Evolutionary conservation across 805 yeast species (phyloP).

Genomic region (Sugiyamaella lignohabitans): DNA sequence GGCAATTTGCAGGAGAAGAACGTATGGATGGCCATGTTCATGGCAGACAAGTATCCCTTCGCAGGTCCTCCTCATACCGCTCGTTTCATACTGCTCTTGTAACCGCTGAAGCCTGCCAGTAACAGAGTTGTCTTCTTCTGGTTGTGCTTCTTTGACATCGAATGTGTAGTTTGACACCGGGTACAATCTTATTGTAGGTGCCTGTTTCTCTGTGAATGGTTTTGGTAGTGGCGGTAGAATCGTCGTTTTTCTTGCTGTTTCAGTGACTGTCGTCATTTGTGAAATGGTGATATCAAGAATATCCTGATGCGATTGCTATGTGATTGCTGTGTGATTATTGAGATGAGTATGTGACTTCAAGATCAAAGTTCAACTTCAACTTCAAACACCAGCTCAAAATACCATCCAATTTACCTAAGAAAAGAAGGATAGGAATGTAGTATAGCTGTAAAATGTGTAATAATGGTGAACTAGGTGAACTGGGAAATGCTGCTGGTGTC

Average conservation of each 20-base stretch:
- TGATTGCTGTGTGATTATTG: too few species aligned
- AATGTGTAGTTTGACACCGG: slow-evolving; percentile 31
- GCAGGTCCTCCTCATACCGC: slow-evolving; percentile 29
- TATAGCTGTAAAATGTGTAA: too few species aligned
- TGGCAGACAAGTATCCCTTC: slow-evolving; percentile 30
- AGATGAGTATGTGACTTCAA: too few species aligned
- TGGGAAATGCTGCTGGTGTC: too few species aligned
- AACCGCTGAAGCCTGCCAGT: slow-evolving; percentile 25
- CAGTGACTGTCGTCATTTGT: slow-evolving; percentile 36
- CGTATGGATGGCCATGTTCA: slow-evolving; percentile 32
- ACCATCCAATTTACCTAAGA: too few species aligned
- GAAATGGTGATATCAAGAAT: too few species aligned
- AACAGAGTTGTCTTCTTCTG: slow-evolving; percentile 28
- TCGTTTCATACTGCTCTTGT: slow-evolving; percentile 26
- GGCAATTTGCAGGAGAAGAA: slow-evolving; percentile 27
- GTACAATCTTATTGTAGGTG: slow-evolving; percentile 24
- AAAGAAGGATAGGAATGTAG: too few species aligned
- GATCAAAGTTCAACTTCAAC: too few species aligned
- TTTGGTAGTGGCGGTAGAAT: slow-evolving; percentile 15
- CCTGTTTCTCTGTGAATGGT: slow-evolving; percentile 21
- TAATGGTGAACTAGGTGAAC: too few species aligned
- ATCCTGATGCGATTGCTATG: neutral
- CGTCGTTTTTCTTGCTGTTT: slow-evolving; percentile 20
- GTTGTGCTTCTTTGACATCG: slow-evolving; percentile 28
- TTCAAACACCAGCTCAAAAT: too few species aligned